These are phyloP conservation scores for Hemileccinum rubropunctum DNA, from an alignment of 768 basidiomycete species.

Conservation along the genomic window DNA sequence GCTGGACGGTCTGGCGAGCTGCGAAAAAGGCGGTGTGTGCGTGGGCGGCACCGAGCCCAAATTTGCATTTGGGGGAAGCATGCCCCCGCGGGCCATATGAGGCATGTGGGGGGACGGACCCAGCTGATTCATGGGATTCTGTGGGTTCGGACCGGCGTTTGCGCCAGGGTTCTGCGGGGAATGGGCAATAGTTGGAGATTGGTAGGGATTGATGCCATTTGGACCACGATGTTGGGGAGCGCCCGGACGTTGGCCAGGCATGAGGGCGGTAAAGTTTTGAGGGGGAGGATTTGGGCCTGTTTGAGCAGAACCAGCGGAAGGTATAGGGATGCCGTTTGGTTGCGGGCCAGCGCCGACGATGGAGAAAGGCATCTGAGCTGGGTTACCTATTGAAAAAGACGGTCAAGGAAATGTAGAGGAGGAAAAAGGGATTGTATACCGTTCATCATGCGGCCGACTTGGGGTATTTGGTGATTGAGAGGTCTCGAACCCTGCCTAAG, in stretches of 20 bases:
- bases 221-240: conserved; percentile 41
- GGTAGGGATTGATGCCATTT: conserved; percentile 51
- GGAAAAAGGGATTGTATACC: conserved; percentile 20
- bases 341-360: conserved; percentile 37
- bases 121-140: conserved; percentile 47
- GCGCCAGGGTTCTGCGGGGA: conserved; percentile 50
- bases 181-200: conserved; percentile 62
- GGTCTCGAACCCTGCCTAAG: conserved; percentile 33
- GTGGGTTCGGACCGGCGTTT: conserved; percentile 29
- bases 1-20: conserved; percentile 55
- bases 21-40: conserved; percentile 43
- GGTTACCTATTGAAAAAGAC: conserved; percentile 15
- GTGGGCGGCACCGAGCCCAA: conserved; percentile 36
- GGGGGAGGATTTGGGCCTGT: conserved; percentile 32
- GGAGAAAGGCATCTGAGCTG: conserved; percentile 22
- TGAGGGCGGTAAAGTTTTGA: conserved; percentile 34
- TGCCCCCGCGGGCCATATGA: conserved; percentile 43
- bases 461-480: conserved; percentile 21
- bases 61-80: conserved; percentile 46
- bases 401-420: conserved; percentile 13
- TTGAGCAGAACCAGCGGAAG: conserved; percentile 13
- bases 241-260: conserved; percentile 33
- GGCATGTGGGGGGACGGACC: conserved; percentile 53
- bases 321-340: conserved; percentile 41
- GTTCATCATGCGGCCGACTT: conserved; percentile 26